These are phyloP conservation scores for Tuber umbilicatum DNA, from an alignment of 495 filamentous ascomycete species.

Conservation along the genomic window DNA sequence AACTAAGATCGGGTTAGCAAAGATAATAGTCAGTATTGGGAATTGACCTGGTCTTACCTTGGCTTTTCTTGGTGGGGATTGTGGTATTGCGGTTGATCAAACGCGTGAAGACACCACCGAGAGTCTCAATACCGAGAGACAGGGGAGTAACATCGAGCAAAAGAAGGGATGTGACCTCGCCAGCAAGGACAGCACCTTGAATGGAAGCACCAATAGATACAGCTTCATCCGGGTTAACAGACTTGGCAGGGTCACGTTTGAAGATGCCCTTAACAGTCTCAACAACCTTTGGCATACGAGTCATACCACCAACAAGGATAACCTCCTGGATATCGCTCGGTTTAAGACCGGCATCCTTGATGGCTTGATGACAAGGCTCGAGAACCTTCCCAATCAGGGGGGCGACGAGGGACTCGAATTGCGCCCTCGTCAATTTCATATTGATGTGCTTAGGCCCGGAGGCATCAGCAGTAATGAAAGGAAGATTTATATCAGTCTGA, in stretches of 20 bases:
- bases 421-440: conserved; percentile 81
- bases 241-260: conserved; percentile 95
- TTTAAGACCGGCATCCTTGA: conserved; percentile 92
- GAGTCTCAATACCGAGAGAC: conserved; percentile 98
- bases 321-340: conserved; percentile 97
- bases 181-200: conserved; percentile 92
- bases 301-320: conserved; percentile 99
- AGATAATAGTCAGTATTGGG: background rate
- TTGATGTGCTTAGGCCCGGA: conserved; percentile 97
- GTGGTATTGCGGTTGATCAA: conserved; percentile 99
- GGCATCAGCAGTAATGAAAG: conserved; percentile 95
- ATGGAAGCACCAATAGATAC: conserved; percentile 98
- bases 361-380: conserved; percentile 91
- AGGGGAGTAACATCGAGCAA: conserved; percentile 95
- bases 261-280: conserved; percentile 97
- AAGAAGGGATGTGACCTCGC: conserved; percentile 93
- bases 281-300: conserved; percentile 98
- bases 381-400: conserved; percentile 78
- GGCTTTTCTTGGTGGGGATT: conserved; percentile 99
- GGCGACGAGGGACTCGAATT: conserved; percentile 90
- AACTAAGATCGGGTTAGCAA: conserved; percentile 42
- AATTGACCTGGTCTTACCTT: conserved; percentile 44
- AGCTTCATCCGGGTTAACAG: conserved; percentile 98
- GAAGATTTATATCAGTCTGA: conserved; percentile 97
- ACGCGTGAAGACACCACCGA: conserved; percentile 98